Evolutionary conservation across 1,139 yeast genomes (phyloP).

Genomic region (Lodderomyces orthopsilosis): DNA sequence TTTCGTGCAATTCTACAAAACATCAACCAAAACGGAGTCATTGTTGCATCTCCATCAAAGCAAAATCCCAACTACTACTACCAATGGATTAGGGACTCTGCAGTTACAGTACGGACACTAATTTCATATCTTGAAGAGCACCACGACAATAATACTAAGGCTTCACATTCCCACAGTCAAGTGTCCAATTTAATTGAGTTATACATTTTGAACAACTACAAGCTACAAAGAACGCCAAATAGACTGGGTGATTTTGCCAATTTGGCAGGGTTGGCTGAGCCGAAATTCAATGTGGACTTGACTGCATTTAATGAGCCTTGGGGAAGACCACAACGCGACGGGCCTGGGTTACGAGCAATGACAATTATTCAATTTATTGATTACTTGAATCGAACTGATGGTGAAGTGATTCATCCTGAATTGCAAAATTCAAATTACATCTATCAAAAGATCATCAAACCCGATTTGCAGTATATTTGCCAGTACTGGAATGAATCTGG

Average conservation of each 20-base stretch:
- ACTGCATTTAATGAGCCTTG: constrained; percentile 60
- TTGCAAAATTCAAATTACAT: constrained; percentile 31
- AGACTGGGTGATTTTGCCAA: constrained; percentile 58
- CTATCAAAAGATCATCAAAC: constrained; percentile 55
- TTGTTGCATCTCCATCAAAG: constrained; percentile 81
- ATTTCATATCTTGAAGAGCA: constrained; percentile 50
- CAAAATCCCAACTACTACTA: constrained; percentile 72
- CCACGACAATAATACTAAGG: constrained; percentile 14
- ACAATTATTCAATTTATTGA: constrained; percentile 58
- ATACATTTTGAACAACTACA: constrained; percentile 57
- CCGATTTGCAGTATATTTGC: constrained; percentile 65
- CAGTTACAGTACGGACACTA: constrained; percentile 71
- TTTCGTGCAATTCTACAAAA: constrained; percentile 56
- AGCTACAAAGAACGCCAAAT: constrained; percentile 64
- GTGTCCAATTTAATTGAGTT: constrained; percentile 42
- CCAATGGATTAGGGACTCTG: constrained; percentile 92
- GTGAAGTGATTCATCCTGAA: constrained; percentile 13
- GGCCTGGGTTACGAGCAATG: constrained; percentile 79
- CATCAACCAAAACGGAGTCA: constrained; percentile 74
- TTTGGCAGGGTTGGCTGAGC: constrained; percentile 76
- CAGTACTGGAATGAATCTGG: constrained; percentile 60
- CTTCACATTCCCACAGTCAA: constrained; percentile 16
- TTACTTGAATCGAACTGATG: constrained; percentile 19
- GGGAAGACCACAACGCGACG: constrained; percentile 98
- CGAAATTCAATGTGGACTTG: constrained; percentile 72